Evolutionary conservation across 2,329 filamentous ascomycete genomes (phyloP).

Genomic region (Pleoardoris graminearum): DNA sequence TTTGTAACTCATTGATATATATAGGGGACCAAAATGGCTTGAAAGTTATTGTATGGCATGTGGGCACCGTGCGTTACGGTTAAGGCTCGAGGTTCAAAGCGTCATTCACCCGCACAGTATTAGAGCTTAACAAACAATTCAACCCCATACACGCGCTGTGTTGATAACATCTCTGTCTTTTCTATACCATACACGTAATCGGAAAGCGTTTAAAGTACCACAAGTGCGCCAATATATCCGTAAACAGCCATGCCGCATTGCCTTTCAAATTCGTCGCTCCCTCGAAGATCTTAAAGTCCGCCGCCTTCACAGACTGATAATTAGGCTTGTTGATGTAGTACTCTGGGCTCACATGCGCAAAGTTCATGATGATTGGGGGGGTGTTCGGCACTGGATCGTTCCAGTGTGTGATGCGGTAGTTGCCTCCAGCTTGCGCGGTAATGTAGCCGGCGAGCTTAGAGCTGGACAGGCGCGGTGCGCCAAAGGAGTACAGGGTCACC

Average conservation of each 20-base stretch:
- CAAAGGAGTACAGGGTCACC: conserved; percentile 60
- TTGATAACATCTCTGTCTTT: no score
- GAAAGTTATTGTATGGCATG: no score
- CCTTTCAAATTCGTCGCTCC: conserved; percentile 32
- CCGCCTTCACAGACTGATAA: conserved; percentile 17
- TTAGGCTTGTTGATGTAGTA: conserved; percentile 55
- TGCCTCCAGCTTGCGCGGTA: conserved; percentile 54
- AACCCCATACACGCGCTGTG: no score
- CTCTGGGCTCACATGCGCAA: conserved; percentile 69
- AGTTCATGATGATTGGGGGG: conserved; percentile 63
- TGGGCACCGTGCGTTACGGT: no score
- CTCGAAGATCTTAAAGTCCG: conserved; percentile 29
- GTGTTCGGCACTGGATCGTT: conserved; percentile 70
- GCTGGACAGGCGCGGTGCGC: conserved; percentile 70
- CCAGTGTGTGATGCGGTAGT: conserved; percentile 69
- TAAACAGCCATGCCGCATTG: conserved; percentile 33
- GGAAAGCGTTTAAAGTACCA: conserved; percentile 43
- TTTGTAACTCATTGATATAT: no score
- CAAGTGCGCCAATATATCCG: conserved; percentile 39
- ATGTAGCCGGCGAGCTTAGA: conserved; percentile 60
- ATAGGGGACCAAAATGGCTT: no score
- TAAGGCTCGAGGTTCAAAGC: no score
- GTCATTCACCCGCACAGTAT: no score
- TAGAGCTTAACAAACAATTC: no score
- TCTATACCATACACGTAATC: not conserved